These are phyloP conservation scores for Blastocystis sp. DNA, from an alignment of 352 stramenopile species.

Conservation along the genomic window DNA sequence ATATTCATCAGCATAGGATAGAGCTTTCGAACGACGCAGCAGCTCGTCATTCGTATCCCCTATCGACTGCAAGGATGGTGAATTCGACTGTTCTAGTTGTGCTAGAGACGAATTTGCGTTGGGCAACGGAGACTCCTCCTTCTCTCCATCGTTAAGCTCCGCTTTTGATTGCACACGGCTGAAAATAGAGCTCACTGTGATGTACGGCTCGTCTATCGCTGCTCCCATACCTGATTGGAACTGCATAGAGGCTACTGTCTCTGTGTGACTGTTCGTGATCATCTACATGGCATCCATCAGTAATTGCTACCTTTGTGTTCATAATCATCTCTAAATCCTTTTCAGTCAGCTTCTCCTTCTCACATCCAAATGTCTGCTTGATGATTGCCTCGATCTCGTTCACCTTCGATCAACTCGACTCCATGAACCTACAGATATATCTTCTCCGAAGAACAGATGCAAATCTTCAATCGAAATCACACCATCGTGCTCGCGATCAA, in stretches of 20 bases:
- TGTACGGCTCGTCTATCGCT: not conserved
- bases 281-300: not conserved
- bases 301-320: not conserved
- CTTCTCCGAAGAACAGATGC: constrained; percentile 6
- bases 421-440: not conserved
- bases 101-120: not conserved
- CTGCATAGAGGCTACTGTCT: not conserved
- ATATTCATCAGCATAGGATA: constrained; percentile 5
- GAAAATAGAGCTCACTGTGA: not conserved
- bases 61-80: not conserved
- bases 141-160: not conserved
- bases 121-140: not conserved
- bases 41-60: not conserved
- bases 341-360: not conserved
- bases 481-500: not conserved
- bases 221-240: not conserved
- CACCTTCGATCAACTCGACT: not conserved
- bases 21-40: not conserved
- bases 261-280: constrained; percentile 16
- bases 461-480: not conserved
- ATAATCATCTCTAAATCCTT: not conserved
- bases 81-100: not conserved
- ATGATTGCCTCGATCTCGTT: constrained; percentile 16
- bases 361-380: not conserved
- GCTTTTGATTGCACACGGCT: not conserved